Base-by-base conservation (phyloP, 192 early-diverging fungal species). In the Rhizoclosmatium sp. region DNA sequence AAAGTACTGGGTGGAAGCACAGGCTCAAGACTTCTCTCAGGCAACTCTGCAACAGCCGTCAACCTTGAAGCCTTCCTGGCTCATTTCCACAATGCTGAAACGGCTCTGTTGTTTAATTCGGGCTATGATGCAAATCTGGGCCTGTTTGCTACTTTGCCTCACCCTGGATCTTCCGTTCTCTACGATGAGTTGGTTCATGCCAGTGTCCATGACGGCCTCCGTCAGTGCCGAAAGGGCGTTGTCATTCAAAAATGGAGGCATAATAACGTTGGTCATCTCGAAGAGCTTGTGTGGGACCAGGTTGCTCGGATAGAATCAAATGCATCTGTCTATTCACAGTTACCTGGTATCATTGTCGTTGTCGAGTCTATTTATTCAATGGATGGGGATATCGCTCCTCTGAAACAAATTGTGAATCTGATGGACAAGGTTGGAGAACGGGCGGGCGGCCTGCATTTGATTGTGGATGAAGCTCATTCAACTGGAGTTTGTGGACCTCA, bases 381-480 rank as follows among this genome's bases (percentile, higher is more conserved):
- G 94, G 94, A 95, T 82, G 94, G 94, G 0, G 92, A 93, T 80
- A 78, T 88, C 4, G 90, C 93, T 7, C 92, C 92, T 0, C 76
- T 95, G 21, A 64, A 40, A 23, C 91, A 94, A 31, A 91, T 95
- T 23, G 88, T 92, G 1, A 73, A 82, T 40, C 56, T 91, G 1
- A 56, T 90, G 44, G 2, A 72, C 21, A 44, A 60, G 0, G n/a
- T 83, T 16, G 82, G 82, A n/a, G 31, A 65, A 3, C 73, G 78
- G 41, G 81, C 60, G 16, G 85, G 83, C 10, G 90, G 90, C 56
- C 88, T 89, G 0, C 84, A 90, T 82, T 71, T 95, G 12, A 86
- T 94, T 60, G 92, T 95, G 3, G 94, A 95, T 79, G 94, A 95
- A 89, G 91, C 93, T 21, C 94, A 95, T 82, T 88, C 92, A 5